Evolutionary conservation across 2,329 filamentous ascomycete species (phyloP).

Genomic region (Diplodia seriata): DNA sequence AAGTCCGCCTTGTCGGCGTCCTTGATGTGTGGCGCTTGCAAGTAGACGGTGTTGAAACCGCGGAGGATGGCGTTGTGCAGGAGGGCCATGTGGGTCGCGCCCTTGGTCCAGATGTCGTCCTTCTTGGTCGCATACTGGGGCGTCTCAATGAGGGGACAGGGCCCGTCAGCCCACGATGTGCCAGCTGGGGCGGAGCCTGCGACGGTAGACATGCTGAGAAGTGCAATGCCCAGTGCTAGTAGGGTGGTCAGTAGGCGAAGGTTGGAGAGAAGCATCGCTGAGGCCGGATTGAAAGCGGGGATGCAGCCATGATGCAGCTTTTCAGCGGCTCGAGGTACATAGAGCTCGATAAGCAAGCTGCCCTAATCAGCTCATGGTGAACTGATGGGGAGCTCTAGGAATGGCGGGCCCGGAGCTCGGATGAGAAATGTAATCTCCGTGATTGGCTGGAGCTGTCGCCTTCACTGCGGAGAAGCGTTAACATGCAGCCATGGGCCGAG

Average conservation of each 20-base stretch:
- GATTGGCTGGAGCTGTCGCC: constrained; percentile 17
- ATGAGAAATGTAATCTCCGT: constrained; percentile 32
- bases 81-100: constrained; percentile 48
- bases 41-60: constrained; percentile 51
- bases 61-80: constrained; percentile 52
- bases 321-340: constrained; percentile 14
- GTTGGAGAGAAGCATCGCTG: constrained; percentile 15
- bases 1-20: constrained; percentile 45
- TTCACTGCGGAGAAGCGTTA: constrained; percentile 7
- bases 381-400: constrained; percentile 17
- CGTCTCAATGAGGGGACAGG: constrained; percentile 41
- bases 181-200: constrained; percentile 16
- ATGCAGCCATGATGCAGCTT: constrained; percentile 10
- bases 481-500: neutral
- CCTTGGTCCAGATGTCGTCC: constrained; percentile 44
- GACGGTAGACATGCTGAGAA: constrained; percentile 22
- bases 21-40: constrained; percentile 46
- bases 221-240: constrained; percentile 12
- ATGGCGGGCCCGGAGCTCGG: constrained; percentile 27
- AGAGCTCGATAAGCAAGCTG: constrained; percentile 19
- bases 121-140: constrained; percentile 44
- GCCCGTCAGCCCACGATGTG: constrained; percentile 44
- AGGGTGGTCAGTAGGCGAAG: constrained; percentile 9
- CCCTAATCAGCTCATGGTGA: constrained; percentile 25
- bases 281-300: neutral